These are phyloP conservation scores for Pascua guehoae DNA, from an alignment of 1,284 basidiomycete genomes.

Conservation along the genomic window DNA sequence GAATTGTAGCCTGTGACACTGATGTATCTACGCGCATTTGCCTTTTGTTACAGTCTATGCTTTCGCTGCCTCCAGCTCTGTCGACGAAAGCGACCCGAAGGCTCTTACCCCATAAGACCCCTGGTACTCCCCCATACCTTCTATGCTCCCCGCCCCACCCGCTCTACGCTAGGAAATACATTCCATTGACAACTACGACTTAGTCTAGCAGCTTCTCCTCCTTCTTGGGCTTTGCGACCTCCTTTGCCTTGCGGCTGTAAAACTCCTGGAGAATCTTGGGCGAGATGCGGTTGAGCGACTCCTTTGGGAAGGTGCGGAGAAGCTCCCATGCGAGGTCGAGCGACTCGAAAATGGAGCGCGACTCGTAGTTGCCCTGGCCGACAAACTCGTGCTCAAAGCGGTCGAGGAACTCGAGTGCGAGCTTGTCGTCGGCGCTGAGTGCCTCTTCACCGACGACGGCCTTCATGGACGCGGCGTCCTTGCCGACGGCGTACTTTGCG, in stretches of 20 bases:
- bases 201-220: not conserved
- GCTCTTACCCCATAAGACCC: too few relatives aligned
- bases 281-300: constrained; percentile 93
- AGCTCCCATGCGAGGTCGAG: constrained; percentile 96
- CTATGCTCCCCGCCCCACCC: too few relatives aligned
- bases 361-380: constrained; percentile 92
- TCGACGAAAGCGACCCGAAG: too few relatives aligned
- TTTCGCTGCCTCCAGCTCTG: too few relatives aligned
- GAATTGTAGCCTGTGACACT: too few relatives aligned
- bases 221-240: constrained; percentile 8
- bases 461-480: constrained; percentile 98
- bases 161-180: too few relatives aligned
- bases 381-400: constrained; percentile 95
- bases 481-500: constrained; percentile 94
- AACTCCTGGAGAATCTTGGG: constrained; percentile 55
- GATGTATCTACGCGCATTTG: too few relatives aligned
- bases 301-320: constrained; percentile 97
- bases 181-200: too few relatives aligned
- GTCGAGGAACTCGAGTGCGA: constrained; percentile 83
- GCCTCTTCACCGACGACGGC: constrained; percentile 99
- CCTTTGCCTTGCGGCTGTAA: constrained; percentile 23
- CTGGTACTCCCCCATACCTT: too few relatives aligned
- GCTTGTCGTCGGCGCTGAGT: constrained; percentile 58
- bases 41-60: too few relatives aligned
- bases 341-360: constrained; percentile 94